Percentiles rank a stretch among this genome's conserved stretches.
phyloP scores from a whole-genome alignment of 176 grass and related monocot species.

The Avena atlantica region DNA sequence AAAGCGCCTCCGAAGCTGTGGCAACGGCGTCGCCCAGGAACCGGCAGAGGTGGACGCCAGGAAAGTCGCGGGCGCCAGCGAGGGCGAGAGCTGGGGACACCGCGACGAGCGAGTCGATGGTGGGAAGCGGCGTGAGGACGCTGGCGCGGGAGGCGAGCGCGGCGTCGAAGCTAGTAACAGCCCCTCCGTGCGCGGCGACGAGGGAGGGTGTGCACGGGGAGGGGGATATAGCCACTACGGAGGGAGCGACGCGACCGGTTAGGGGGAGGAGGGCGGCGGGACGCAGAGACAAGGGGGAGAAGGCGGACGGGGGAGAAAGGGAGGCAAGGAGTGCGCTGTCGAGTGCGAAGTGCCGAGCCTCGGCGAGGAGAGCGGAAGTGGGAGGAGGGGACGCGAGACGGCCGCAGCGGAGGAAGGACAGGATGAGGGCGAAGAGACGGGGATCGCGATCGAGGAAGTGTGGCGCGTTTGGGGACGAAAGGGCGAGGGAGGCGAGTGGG shows the following conservation, averaged over 20 bases:
- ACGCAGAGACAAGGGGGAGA: not conserved
- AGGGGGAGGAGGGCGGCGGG: slow-evolving; percentile 15
- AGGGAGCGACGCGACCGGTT: slow-evolving; percentile 26
- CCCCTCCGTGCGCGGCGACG: slow-evolving; percentile 65
- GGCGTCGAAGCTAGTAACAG: slow-evolving; percentile 64
- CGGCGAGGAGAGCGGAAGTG: slow-evolving; percentile 54
- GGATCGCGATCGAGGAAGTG: slow-evolving; percentile 85
- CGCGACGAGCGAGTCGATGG: slow-evolving; percentile 70
- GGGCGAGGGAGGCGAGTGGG: slow-evolving; percentile 51
- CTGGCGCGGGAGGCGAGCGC: slow-evolving; percentile 40
- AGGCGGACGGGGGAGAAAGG: slow-evolving; percentile 17
- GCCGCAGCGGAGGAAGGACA: slow-evolving; percentile 73
- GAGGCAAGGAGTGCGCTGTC: slow-evolving; percentile 47
- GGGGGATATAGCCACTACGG: slow-evolving; percentile 45
- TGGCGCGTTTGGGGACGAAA: slow-evolving; percentile 32
- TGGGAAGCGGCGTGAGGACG: slow-evolving; percentile 66
- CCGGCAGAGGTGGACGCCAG: slow-evolving; percentile 68
- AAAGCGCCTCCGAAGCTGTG: slow-evolving; percentile 46
- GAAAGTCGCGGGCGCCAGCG: slow-evolving; percentile 68
- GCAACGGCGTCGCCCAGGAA: slow-evolving; percentile 16
- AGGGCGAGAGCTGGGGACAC: slow-evolving; percentile 51
- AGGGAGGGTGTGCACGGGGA: slow-evolving; percentile 47
- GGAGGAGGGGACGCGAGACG: slow-evolving; percentile 35
- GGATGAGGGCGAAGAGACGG: slow-evolving; percentile 39
- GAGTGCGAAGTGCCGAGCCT: slow-evolving; percentile 46